These are phyloP conservation scores for Microsporum ferrugineum DNA, from an alignment of 2,329 filamentous ascomycete species.

Conservation along the genomic window DNA sequence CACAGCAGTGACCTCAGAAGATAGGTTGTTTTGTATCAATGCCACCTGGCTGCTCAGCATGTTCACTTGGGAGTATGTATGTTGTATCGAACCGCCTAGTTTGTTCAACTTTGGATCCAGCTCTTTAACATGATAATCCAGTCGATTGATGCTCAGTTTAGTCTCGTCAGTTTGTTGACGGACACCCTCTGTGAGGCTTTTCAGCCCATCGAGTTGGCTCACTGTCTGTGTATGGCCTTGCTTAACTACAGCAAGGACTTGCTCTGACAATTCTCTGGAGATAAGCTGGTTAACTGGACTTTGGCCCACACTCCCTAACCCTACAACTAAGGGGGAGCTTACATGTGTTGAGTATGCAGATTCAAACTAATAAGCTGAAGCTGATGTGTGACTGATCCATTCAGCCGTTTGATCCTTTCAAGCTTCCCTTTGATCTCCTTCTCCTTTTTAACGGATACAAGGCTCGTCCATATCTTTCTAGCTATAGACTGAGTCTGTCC, in stretches of 20 bases:
- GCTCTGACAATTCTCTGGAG: neutral
- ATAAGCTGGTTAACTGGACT: neutral
- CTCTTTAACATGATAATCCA: no score
- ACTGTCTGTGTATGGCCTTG: no score
- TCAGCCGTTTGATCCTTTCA: neutral
- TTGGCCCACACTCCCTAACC: neutral
- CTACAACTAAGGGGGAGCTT: neutral
- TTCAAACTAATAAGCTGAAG: neutral
- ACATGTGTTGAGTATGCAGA: neutral
- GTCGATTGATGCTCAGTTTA: no score
- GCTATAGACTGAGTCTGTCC: neutral
- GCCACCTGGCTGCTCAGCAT: no score
- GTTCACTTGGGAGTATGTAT: no score
- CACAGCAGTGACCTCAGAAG: no score
- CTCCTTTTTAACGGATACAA: neutral
- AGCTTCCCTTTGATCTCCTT: neutral
- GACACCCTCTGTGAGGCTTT: no score
- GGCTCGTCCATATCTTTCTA: neutral
- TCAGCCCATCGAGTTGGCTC: no score
- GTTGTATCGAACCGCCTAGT: no score
- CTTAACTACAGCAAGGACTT: neutral
- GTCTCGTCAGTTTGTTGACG: no score
- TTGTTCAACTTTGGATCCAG: no score
- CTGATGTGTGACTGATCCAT: neutral
- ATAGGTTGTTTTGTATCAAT: no score